A percentile compares a stretch with the other conserved stretches of the same genome.
Evolutionary conservation across 768 basidiomycete genomes (phyloP).

Genomic region (Lentinula detonsa): DNA sequence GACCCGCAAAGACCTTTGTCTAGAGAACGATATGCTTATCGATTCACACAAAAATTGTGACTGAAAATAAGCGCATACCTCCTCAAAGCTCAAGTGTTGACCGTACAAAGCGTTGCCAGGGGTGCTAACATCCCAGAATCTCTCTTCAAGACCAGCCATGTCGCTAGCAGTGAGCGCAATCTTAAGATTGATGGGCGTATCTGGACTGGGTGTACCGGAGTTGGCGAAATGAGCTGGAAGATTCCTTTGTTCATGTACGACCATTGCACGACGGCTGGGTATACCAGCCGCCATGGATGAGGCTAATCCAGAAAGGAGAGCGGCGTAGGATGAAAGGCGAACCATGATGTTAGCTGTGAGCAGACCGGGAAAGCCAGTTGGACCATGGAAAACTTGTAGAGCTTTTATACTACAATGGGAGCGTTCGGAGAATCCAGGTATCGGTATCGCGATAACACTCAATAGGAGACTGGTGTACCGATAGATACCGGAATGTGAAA

Average conservation of each 20-base stretch:
- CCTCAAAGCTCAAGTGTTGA: slow-evolving; percentile 29
- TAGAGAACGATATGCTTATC: slow-evolving; percentile 1
- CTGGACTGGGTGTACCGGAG: slow-evolving; percentile 20
- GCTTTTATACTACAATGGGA: slow-evolving; percentile 3
- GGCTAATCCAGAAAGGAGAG: not conserved
- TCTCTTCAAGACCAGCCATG: slow-evolving; percentile 27
- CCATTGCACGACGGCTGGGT: slow-evolving; percentile 6
- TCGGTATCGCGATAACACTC: not conserved
- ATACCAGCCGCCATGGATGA: slow-evolving; percentile 1
- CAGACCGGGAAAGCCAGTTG: not conserved
- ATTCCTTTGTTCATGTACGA: slow-evolving; percentile 20
- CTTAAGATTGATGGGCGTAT: slow-evolving; percentile 26
- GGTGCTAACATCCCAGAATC: slow-evolving; percentile 29
- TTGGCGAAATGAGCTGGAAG: slow-evolving; percentile 22
- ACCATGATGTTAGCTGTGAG: slow-evolving; percentile 6
- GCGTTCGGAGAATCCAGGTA: not conserved
- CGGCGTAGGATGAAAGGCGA: slow-evolving; percentile 2
- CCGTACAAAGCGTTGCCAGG: slow-evolving; percentile 28
- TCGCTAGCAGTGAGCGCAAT: slow-evolving; percentile 29
- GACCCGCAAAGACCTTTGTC: slow-evolving; percentile 22
- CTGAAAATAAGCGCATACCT: slow-evolving; percentile 19
- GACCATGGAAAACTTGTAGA: not conserved
- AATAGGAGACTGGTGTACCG: not conserved
- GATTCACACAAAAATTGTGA: not conserved
- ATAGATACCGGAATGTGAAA: not conserved